Evolutionary conservation across 306 rosid species (phyloP).

Genomic region (Abrus precatorius): DNA sequence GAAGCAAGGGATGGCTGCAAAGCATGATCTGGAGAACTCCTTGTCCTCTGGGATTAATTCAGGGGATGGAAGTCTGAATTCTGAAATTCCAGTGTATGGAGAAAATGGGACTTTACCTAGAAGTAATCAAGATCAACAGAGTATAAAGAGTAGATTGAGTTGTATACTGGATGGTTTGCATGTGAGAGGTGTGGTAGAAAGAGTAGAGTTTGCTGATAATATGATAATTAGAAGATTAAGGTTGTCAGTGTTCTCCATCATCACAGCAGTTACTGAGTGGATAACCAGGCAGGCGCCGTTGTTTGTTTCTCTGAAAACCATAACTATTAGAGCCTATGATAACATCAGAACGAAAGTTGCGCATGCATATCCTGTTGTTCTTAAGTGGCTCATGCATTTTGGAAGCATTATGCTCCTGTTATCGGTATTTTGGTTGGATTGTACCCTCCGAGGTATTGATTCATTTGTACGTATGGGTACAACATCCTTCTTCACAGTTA

Average conservation of each 20-base stretch:
- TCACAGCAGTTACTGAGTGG: constrained; percentile 66
- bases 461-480: constrained; percentile 94
- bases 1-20: constrained; percentile 62
- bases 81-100: constrained; percentile 58
- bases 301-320: constrained; percentile 53
- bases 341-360: constrained; percentile 60
- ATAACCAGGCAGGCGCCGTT: constrained; percentile 68
- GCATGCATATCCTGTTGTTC: constrained; percentile 76
- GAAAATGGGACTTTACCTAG: constrained; percentile 52
- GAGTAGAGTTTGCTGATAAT: constrained; percentile 65
- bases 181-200: constrained; percentile 59
- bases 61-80: constrained; percentile 51
- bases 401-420: constrained; percentile 77
- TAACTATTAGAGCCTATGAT: constrained; percentile 47
- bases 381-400: constrained; percentile 74
- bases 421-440: constrained; percentile 87
- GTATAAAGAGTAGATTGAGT: constrained; percentile 54
- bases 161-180: constrained; percentile 58
- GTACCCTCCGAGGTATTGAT: constrained; percentile 83
- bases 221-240: constrained; percentile 61
- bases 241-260: constrained; percentile 55
- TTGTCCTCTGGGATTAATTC: constrained; percentile 52
- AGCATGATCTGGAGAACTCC: constrained; percentile 51
- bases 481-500: constrained; percentile 85
- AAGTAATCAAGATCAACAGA: constrained; percentile 53